Conservation (phyloP, 306 rosid genomes). For the Quillaja saponaria region DNA sequence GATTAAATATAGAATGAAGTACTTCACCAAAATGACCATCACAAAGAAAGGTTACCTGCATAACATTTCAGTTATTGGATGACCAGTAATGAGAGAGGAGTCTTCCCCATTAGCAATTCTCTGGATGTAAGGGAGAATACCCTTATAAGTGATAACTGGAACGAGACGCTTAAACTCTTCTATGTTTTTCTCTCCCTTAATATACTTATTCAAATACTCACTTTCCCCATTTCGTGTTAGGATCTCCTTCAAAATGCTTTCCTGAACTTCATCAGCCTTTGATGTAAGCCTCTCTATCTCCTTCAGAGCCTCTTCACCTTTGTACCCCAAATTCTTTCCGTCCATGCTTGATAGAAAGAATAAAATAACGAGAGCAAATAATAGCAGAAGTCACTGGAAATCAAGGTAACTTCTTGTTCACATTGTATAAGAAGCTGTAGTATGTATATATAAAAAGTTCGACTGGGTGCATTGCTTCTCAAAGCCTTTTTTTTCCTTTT, state of each 20-base stretch:
- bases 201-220: conserved; percentile 64
- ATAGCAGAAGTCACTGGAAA: conserved; percentile 17
- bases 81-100: conserved; percentile 78
- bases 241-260: conserved; percentile 61
- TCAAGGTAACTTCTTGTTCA: conserved; percentile 26
- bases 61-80: conserved; percentile 75
- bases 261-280: conserved; percentile 68
- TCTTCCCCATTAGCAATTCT: conserved; percentile 79
- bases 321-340: conserved; percentile 83
- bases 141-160: conserved; percentile 61
- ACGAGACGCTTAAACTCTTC: conserved; percentile 56
- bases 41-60: conserved; percentile 51
- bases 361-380: conserved; percentile 20
- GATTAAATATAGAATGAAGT: conserved; percentile 11
- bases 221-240: conserved; percentile 59
- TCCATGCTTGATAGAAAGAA: conserved; percentile 47
- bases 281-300: conserved; percentile 80
- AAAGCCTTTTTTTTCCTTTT: conserved; percentile 22
- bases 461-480: conserved; percentile 19
- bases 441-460: conserved; percentile 41
- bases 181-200: conserved; percentile 40
- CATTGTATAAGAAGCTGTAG: conserved; percentile 35
- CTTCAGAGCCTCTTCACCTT: conserved; percentile 75
- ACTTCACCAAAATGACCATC: background rate
- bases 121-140: conserved; percentile 58